Percentiles rank a stretch among this genome's conserved stretches.
Evolutionary conservation across 257 asterid species (phyloP).

Genomic region (Solanum gracilifrons): DNA sequence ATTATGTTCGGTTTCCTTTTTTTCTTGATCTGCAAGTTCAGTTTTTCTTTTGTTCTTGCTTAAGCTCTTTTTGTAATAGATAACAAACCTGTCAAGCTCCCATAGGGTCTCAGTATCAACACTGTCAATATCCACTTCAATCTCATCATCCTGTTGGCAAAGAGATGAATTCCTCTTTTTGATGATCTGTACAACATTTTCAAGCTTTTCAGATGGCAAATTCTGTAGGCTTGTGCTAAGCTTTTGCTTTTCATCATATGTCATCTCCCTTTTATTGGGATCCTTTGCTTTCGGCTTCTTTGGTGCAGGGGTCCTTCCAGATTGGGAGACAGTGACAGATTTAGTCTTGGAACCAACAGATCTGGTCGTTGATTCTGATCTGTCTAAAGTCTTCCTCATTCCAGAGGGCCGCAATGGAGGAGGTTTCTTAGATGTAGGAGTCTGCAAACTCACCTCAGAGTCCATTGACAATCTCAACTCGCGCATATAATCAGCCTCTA

Average conservation of each 20-base stretch:
- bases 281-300: slow-evolving; percentile 93
- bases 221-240: slow-evolving; percentile 64
- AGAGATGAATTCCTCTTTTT: slow-evolving; percentile 72
- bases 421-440: slow-evolving; percentile 45
- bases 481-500: slow-evolving; percentile 49
- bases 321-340: slow-evolving; percentile 14
- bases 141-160: slow-evolving; percentile 79
- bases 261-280: slow-evolving; percentile 85
- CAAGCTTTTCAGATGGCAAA: slow-evolving; percentile 87
- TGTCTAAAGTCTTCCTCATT: slow-evolving; percentile 17
- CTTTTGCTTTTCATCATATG: slow-evolving; percentile 83
- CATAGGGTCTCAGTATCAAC: slow-evolving; percentile 91
- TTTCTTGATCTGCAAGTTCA: slow-evolving; percentile 32
- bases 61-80: slow-evolving; percentile 61
- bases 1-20: slow-evolving; percentile 23
- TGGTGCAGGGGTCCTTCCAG: slow-evolving; percentile 35
- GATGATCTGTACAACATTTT: slow-evolving; percentile 63
- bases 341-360: slow-evolving; percentile 32
- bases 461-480: slow-evolving; percentile 28
- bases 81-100: slow-evolving; percentile 92
- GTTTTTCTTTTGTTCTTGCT: slow-evolving; percentile 66
- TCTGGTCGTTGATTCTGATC: slow-evolving; percentile 24
- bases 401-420: slow-evolving; percentile 25
- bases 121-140: slow-evolving; percentile 83
- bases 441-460: slow-evolving; percentile 34